These are phyloP conservation scores for Xylaria sp. DNA, from an alignment of 2,329 filamentous ascomycete genomes.

Conservation along the genomic window DNA sequence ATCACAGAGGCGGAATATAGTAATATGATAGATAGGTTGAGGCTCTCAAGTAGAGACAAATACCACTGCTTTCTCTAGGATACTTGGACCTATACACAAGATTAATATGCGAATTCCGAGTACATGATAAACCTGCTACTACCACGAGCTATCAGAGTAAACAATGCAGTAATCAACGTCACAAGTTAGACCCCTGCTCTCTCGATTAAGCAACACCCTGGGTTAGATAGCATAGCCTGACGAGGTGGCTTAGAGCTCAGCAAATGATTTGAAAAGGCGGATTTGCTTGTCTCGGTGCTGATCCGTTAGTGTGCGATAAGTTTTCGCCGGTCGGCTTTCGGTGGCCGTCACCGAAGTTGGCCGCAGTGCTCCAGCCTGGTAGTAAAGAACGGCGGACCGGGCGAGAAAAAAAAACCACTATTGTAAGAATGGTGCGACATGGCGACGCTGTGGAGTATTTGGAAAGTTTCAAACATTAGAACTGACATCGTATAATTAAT, in stretches of 20 bases:
- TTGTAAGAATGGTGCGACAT: conserved; percentile 14
- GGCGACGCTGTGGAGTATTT: neutral
- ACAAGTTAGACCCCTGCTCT: conserved; percentile 10
- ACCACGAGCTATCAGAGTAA: conserved; percentile 4
- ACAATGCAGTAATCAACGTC: conserved; percentile 21
- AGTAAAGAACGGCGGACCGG: conserved; percentile 2
- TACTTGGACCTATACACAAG: conserved; percentile 4
- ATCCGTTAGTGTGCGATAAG: conserved; percentile 16
- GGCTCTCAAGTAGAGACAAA: conserved; percentile 5
- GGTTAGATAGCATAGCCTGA: neutral
- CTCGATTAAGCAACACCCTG: conserved; percentile 9
- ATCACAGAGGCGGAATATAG: conserved; percentile 12
- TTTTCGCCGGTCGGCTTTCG: conserved; percentile 24
- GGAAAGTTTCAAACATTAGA: neutral
- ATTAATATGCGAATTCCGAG: conserved; percentile 6
- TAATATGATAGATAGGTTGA: conserved; percentile 1
- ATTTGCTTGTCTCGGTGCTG: conserved; percentile 23
- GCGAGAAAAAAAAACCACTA: neutral
- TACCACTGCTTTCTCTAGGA: neutral
- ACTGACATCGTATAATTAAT: conserved; percentile 21
- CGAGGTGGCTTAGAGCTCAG: neutral
- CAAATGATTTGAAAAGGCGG: conserved; percentile 26
- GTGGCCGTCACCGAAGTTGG: conserved; percentile 29
- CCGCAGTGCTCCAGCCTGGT: conserved; percentile 5
- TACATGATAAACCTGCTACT: conserved; percentile 15